Evolutionary conservation across 257 asterid genomes (phyloP), one percentile per base, ranked within the genome.

Genomic region (Przewalskia tangutica): DNA sequence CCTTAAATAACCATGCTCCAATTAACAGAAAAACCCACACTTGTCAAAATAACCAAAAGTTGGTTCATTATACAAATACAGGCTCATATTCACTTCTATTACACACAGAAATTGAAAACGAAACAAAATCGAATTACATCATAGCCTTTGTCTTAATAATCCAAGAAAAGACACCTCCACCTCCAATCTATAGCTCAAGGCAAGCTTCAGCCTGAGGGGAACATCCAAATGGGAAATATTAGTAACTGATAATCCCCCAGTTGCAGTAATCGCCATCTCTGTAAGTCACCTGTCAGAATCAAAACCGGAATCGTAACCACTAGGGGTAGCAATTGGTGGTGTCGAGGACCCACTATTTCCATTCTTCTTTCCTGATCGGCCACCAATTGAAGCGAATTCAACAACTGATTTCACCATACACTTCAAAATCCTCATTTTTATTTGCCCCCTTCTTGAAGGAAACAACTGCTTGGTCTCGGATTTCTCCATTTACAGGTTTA

Each of bases 361-460:
- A 0, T 34, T 32, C 34, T 54, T 77, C 62, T 32, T 62, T 51
- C 17, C 46, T 9, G 77, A 80, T 46, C 10, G 40, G 2, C 27
- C 6, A 2, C 64, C 64, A 13, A 14, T 3, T 0, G 66, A 42
- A 18, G 59, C 77, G n/a, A 80, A 80, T 80, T 34, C 83, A 7
- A 53, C n/a, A 44, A 51, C 77, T 17, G 77, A 80, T 46, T 63
- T 80, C 63, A 63, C 77, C 63, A 80, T 50, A 27, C 38, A 80
- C 27, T 48, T 80, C 48, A 80, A 34, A 4, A 80, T 63, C 4
- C 18, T 48, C 32, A 63, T 48, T 32, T 0, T 80, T 38, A 80
- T 6, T 67, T 80, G 83, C 13, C 83, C 83, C 83, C 32, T 46
- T 46, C n/a, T 27, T 18, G 5, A 51, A 6, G 83, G 64, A 36